Evolutionary conservation across 1,284 basidiomycete species (phyloP).

Genomic region (Cystobasidium slooffiae): DNA sequence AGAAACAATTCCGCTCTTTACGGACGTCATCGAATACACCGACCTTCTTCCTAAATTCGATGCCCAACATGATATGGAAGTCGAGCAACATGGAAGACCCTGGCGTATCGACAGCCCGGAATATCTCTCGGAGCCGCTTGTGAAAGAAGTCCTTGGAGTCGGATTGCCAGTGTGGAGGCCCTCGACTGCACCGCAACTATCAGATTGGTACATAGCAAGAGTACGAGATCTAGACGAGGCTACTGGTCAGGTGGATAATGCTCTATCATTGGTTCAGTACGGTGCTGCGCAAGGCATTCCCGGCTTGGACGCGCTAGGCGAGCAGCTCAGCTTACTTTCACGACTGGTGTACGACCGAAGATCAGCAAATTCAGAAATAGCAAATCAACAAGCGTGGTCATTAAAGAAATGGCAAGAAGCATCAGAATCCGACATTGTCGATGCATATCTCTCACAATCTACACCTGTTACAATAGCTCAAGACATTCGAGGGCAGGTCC

Average conservation of each 20-base stretch:
- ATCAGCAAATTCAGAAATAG: conserved; percentile 52
- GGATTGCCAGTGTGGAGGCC: conserved; percentile 35
- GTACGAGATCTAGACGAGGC: conserved; percentile 67
- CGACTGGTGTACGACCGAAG: conserved; percentile 81
- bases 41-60: conserved; percentile 71
- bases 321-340: conserved; percentile 83
- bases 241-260: conserved; percentile 76
- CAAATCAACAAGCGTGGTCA: conserved; percentile 63
- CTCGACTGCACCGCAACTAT: conserved; percentile 60
- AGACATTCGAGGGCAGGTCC: conserved; percentile 75
- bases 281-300: conserved; percentile 77
- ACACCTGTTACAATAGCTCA: conserved; percentile 67
- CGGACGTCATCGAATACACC: conserved; percentile 66
- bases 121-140: conserved; percentile 27
- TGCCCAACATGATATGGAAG: conserved; percentile 57
- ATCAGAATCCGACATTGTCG: conserved; percentile 68
- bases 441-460: conserved; percentile 74
- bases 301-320: conserved; percentile 80
- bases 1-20: conserved; percentile 73
- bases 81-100: conserved; percentile 62
- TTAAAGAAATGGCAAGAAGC: conserved; percentile 72
- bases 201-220: conserved; percentile 73
- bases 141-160: not conserved
- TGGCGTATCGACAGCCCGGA: conserved; percentile 43
- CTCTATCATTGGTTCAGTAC: conserved; percentile 78